Base-by-base conservation (phyloP, 2,329 filamentous ascomycete species). In the Colletotrichum camelliae region DNA sequence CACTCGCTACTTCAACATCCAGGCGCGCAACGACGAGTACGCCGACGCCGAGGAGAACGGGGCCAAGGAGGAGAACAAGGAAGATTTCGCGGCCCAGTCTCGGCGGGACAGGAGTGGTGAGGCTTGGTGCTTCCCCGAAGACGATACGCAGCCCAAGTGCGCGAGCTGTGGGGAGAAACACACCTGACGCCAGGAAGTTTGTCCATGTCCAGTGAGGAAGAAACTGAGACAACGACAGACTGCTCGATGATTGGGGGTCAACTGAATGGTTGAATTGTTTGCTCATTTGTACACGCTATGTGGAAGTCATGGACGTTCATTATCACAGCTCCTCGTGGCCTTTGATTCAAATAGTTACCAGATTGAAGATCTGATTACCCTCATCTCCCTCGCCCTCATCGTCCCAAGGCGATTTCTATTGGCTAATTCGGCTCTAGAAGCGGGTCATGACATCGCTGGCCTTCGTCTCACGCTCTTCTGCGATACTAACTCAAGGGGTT, bases 1-100 rank as follows among this genome's bases (percentile, higher is more conserved):
- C 6, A 83, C 82, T 10, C 81, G 85, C 8, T 85, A 86, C 79
- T 86, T 86, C 62, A 82, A 80, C 76, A 80, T 83, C 31, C 79
- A 81, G 55, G 78, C 79, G 8, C 82, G 82, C 16, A 72, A 64
- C 5, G 80, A 80, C 15, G 80, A 81, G 7, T 75, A 80, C 15
- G 80, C 81, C 4, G 80, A 78, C 12, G 78, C 80, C 29, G 78
- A 80, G 2, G 79, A 80, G 8, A 78, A 80, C 33, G 77, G 78
- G 31, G 79, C 80, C 18, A 79, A 78, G 37, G 74, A 77, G 12
- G 76, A 79, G n/a, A 62, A 77, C 62, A 74, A 79, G 13, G 77
- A 78, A 60, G 84, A 85, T 62, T 86, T 85, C 77, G 82, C 81
- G n/a, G 76, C 78, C 35, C 55, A 60, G 15, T 60, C 24, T n/a